A percentile compares a stretch with the other conserved stretches of the same genome.
These are phyloP conservation scores for Torrubiella hemipterigena DNA, from an alignment of 2,329 filamentous ascomycete genomes.

Conservation along the genomic window DNA sequence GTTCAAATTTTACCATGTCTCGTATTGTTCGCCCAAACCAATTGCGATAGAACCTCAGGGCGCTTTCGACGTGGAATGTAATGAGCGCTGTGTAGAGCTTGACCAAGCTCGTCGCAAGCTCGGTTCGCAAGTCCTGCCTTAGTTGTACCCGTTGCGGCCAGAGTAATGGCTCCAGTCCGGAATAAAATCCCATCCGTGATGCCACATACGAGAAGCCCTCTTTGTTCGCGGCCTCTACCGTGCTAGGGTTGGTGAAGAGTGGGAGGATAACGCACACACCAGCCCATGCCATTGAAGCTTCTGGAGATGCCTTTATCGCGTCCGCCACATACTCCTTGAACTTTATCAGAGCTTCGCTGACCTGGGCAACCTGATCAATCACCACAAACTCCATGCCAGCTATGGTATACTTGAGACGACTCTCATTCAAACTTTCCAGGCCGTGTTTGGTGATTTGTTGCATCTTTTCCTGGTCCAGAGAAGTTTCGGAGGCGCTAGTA, in stretches of 20 bases:
- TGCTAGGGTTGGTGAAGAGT: constrained; percentile 17
- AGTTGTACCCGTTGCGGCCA: constrained; percentile 2
- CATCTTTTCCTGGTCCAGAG: background rate
- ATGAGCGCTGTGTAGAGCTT: constrained; percentile 20
- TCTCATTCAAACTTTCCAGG: constrained; percentile 9
- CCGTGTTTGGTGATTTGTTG: constrained; percentile 9
- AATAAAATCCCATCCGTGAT: constrained; percentile 16
- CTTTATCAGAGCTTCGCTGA: constrained; percentile 9
- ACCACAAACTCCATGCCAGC: constrained; percentile 10
- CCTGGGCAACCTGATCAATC: constrained; percentile 12
- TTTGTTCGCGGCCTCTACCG: constrained; percentile 15
- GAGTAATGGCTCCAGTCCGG: constrained; percentile 15
- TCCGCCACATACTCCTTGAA: constrained; percentile 13
- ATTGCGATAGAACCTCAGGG: constrained; percentile 18
- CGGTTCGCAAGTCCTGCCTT: constrained; percentile 5
- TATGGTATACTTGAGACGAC: constrained; percentile 10
- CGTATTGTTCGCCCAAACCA: constrained; percentile 3
- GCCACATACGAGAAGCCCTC: constrained; percentile 20
- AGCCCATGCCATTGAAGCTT: constrained; percentile 18
- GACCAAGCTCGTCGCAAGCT: constrained; percentile 10
- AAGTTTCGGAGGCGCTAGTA: too few species aligned
- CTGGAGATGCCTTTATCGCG: constrained; percentile 16
- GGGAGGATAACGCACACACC: constrained; percentile 24
- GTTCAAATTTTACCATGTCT: constrained; percentile 8
- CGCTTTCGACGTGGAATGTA: constrained; percentile 21